Conservation (phyloP, 1,139 yeast genomes). For the Zygosaccharomyces pseudobailii region DNA sequence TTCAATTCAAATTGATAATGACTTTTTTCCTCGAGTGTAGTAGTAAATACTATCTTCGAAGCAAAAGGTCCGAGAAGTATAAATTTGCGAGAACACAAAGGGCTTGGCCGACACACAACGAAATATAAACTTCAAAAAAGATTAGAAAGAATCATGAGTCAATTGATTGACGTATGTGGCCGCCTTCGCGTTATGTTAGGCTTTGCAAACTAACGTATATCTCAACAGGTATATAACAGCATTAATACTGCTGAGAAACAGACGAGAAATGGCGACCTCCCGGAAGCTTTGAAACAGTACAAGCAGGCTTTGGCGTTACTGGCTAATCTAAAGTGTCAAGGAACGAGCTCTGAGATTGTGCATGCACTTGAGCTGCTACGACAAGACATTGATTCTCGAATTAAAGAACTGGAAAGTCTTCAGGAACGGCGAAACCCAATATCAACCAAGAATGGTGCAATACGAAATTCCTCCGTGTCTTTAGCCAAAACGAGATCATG, state of each 20-base stretch:
- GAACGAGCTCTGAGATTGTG: constrained; percentile 11
- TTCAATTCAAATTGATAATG: neutral
- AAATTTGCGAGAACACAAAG: neutral
- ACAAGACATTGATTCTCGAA: constrained; percentile 20
- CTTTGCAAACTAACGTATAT: neutral
- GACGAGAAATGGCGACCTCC: constrained; percentile 18
- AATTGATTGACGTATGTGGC: constrained; percentile 1
- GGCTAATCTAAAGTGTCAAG: constrained; percentile 3
- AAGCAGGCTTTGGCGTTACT: constrained; percentile 15
- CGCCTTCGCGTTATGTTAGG: too few relatives aligned
- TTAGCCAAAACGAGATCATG: constrained; percentile 8
- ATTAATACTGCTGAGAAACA: constrained; percentile 27
- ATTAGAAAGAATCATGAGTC: neutral
- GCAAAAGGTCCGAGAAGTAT: neutral
- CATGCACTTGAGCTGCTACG: constrained; percentile 21
- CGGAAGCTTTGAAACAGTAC: constrained; percentile 17
- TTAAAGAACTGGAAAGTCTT: constrained; percentile 13
- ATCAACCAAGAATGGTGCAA: constrained; percentile 4
- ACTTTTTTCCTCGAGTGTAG: neutral
- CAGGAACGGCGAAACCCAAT: constrained; percentile 8
- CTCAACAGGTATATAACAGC: constrained; percentile 19
- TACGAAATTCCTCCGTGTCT: constrained; percentile 4
- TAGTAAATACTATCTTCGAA: neutral
- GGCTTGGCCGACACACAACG: neutral
- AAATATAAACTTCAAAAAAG: neutral